Conservation (phyloP, 768 basidiomycete species). For the Mycena latifolia region DNA sequence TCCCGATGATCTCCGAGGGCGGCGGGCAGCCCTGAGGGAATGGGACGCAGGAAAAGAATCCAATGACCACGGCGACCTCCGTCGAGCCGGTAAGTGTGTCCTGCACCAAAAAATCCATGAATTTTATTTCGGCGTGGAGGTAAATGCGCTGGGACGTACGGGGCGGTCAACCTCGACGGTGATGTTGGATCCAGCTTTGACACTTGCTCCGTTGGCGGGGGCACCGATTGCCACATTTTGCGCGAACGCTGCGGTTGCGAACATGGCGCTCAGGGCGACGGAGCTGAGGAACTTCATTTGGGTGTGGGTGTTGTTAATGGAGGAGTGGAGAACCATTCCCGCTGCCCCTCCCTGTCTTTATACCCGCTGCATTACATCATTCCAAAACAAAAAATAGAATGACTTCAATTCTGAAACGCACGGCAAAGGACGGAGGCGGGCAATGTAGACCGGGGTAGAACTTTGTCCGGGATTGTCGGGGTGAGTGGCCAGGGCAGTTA, state of each 20-base stretch:
- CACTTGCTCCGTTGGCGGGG: constrained; percentile 49
- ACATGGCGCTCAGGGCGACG: constrained; percentile 35
- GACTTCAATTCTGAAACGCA: constrained; percentile 12
- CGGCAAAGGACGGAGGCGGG: neutral
- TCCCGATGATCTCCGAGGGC: constrained; percentile 44
- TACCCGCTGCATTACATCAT: constrained; percentile 13
- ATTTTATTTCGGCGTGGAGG: no score
- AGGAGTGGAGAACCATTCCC: neutral
- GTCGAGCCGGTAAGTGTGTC: constrained; percentile 37
- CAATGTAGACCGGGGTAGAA: neutral
- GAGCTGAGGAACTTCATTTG: constrained; percentile 32
- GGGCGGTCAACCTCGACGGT: constrained; percentile 62
- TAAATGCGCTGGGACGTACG: constrained; percentile 39
- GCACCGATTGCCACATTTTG: constrained; percentile 56
- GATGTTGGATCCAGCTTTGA: constrained; percentile 52
- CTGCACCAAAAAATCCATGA: neutral
- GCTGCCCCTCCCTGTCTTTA: neutral
- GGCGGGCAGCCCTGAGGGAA: constrained; percentile 33
- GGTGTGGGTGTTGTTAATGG: neutral
- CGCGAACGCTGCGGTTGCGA: constrained; percentile 51
- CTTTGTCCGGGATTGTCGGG: neutral
- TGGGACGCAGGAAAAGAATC: constrained; percentile 39
- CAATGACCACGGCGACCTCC: constrained; percentile 51
- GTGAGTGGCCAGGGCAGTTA: no score
- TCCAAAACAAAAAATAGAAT: neutral